Evolutionary conservation across 768 basidiomycete species (phyloP).

Genomic region (Russula abietina): DNA sequence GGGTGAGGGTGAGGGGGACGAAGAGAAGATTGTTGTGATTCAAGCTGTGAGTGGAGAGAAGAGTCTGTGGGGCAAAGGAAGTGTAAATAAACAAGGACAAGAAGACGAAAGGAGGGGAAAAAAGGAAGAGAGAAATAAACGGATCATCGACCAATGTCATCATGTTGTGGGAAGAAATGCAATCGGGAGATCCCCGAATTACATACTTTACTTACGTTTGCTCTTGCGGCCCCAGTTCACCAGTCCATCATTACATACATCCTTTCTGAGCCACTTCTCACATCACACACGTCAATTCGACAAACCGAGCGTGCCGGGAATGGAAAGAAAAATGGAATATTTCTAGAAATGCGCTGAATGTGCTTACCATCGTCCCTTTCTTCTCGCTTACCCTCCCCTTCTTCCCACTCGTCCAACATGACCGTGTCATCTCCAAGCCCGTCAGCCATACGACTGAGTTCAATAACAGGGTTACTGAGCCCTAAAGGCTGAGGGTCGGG

Average conservation of each 20-base stretch:
- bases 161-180: not conserved
- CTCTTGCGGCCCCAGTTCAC: not conserved
- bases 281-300: not conserved
- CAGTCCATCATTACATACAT: conserved; percentile 4
- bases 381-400: conserved; percentile 5
- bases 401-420: conserved; percentile 21
- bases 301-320: not conserved
- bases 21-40: too few species aligned
- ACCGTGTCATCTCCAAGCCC: conserved; percentile 15
- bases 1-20: too few species aligned
- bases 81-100: not conserved
- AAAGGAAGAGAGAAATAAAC: not conserved
- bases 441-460: conserved; percentile 5
- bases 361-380: conserved; percentile 14
- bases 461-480: not conserved
- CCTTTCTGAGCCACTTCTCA: not conserved
- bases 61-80: not conserved
- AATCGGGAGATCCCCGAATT: conserved; percentile 20
- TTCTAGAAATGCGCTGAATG: not conserved
- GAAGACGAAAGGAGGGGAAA: not conserved
- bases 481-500: not conserved
- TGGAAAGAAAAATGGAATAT: not conserved
- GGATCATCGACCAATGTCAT: conserved; percentile 8
- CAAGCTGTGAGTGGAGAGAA: conserved; percentile 4
- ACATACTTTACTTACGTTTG: conserved; percentile 7